Evolutionary conservation across 2,329 filamentous ascomycete genomes (phyloP), one percentile per base, ranked within the genome.

Genomic region (Thielaviopsis euricoi): DNA sequence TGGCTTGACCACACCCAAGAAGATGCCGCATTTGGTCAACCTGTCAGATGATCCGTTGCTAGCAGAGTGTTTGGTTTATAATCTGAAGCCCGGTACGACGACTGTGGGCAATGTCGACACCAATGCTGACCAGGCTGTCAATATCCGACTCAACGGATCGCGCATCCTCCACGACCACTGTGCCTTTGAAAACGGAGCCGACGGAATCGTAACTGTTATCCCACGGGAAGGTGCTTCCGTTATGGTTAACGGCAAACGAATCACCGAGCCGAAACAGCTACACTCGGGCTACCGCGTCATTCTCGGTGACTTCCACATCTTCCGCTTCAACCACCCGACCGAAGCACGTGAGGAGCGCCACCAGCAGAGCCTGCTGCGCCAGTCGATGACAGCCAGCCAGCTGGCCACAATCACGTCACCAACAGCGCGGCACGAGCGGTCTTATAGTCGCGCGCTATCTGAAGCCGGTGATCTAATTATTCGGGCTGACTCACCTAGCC

Each of bases 11-110:
- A 97, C 90, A 21, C 93, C 93, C 0, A 98, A 98, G 74, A 96
- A 96, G 72, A 98, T 97, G 88, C 93, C 93, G 9, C 93, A 98
- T 81, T 73, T 98, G 71, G 93, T 98, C 71, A 98, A 98, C 69
- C 73, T 98, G 64, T 96, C 90, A n/a, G 87, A 93, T 67, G 87
- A 93, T 67, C 93, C 93, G 9, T 76, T 98, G 33, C 78, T 98
- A 51, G 90, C 91, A 5, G 93, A 98, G 72, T 98, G 93, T 71
- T 75, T 98, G 59, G 89, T 98, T 46, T 98, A 98, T 73, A 98
- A 98, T 66, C 80, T 98, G 64, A 98, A 98, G 70, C 91, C 93
- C 6, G 93, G 93, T 33, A 87, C 82, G 9, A 98, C 93, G 0
- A 91, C 87, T 0, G 93, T 98, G 21, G 93, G 93, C 21, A 96